These are phyloP conservation scores for Purpureocillium lavendulum DNA, from an alignment of 2,329 filamentous ascomycete genomes.

Conservation along the genomic window DNA sequence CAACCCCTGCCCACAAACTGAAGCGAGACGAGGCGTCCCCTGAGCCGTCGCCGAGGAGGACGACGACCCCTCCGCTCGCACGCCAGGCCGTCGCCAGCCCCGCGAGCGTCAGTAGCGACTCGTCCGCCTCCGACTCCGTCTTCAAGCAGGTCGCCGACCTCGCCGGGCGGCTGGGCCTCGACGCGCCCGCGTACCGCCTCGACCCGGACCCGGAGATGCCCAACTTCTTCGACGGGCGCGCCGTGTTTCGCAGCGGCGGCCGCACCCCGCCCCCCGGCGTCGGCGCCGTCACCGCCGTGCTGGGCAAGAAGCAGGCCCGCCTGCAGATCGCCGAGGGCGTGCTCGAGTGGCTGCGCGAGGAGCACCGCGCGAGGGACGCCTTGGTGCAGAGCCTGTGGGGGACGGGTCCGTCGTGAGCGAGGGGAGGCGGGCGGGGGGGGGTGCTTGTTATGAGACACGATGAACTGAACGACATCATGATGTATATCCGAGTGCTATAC, in stretches of 20 bases:
- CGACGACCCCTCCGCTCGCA: no score
- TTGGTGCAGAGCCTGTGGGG: slow-evolving; percentile 1
- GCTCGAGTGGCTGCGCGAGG: slow-evolving; percentile 24
- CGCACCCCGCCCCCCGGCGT: slow-evolving; percentile 19
- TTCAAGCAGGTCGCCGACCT: slow-evolving; percentile 22
- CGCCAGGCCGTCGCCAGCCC: no score
- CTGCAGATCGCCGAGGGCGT: slow-evolving; percentile 30
- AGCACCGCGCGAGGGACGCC: slow-evolving; percentile 8
- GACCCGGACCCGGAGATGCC: slow-evolving; percentile 7
- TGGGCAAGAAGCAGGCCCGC: slow-evolving; percentile 25
- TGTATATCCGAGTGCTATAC: no score
- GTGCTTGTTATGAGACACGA: background rate
- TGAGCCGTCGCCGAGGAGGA: no score
- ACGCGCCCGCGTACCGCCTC: slow-evolving; percentile 24
- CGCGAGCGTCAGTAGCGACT: no score
- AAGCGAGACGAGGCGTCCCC: slow-evolving; percentile 4
- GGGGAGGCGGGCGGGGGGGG: background rate
- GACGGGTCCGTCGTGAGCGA: background rate
- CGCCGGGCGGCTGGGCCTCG: slow-evolving; percentile 22
- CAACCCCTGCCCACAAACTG: background rate
- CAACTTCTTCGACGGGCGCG: slow-evolving; percentile 26
- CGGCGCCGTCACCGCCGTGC: slow-evolving; percentile 23
- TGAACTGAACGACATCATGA: no score
- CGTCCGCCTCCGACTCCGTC: slow-evolving; percentile 1
- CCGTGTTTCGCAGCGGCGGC: slow-evolving; percentile 22